Conservation (phyloP, 108 stramenopile genomes). For the Asterionellopsis glacialis region DNA sequence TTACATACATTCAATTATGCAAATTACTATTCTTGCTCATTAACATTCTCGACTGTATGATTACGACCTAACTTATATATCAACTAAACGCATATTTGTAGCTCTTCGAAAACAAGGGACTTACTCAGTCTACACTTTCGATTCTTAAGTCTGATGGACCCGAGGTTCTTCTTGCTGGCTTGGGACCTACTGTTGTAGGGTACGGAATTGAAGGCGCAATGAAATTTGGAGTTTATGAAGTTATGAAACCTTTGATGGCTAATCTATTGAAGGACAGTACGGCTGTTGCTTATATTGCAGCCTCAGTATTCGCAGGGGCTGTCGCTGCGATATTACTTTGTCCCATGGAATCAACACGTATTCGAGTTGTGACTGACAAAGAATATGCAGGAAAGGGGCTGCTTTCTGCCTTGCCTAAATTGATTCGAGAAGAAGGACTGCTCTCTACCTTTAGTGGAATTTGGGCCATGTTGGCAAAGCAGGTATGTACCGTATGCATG, state of each 20-base stretch:
- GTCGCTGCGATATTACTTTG: constrained; percentile 83
- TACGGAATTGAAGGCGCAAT: constrained; percentile 88
- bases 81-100: background rate
- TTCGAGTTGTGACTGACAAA: constrained; percentile 86
- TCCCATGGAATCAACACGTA: constrained; percentile 88
- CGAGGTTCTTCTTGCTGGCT: constrained; percentile 51
- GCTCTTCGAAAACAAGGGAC: constrained; percentile 25
- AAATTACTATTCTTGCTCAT: too few relatives aligned
- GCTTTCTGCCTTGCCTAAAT: constrained; percentile 47
- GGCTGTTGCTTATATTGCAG: constrained; percentile 59
- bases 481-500: constrained; percentile 15
- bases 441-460: constrained; percentile 66
- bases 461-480: constrained; percentile 91
- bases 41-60: too few relatives aligned
- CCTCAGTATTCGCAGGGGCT: constrained; percentile 82
- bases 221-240: constrained; percentile 92
- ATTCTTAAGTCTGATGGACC: constrained; percentile 73
- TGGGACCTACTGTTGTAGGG: constrained; percentile 86
- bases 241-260: constrained; percentile 72
- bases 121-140: constrained; percentile 41
- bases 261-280: constrained; percentile 30
- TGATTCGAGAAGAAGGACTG: constrained; percentile 70
- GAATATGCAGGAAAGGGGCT: constrained; percentile 57
- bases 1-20: background rate
- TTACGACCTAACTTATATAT: background rate